Conservation (phyloP, 768 basidiomycete species). For the Exidia glandulosa region DNA sequence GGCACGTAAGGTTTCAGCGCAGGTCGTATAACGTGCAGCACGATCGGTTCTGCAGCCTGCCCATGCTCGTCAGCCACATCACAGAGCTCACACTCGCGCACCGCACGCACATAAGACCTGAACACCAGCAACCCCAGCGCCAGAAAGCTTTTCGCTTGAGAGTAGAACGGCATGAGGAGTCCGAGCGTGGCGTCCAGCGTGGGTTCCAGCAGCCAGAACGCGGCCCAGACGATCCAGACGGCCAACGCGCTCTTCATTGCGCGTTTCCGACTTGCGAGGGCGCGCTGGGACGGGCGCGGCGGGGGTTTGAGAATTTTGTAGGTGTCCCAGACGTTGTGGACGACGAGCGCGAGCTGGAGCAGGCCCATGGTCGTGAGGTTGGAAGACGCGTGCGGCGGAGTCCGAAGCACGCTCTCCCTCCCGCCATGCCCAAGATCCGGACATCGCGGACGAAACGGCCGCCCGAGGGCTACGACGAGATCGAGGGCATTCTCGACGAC, state of each 20-base stretch:
- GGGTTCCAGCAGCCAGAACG: slow-evolving; percentile 66
- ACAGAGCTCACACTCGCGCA: neutral
- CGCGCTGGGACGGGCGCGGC: slow-evolving; percentile 53
- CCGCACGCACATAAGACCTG: slow-evolving; percentile 50
- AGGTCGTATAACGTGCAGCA: slow-evolving; percentile 70
- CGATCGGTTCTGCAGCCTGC: slow-evolving; percentile 80
- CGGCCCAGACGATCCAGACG: slow-evolving; percentile 70
- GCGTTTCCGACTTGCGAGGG: slow-evolving; percentile 65
- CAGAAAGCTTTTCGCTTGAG: slow-evolving; percentile 64
- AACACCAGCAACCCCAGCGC: slow-evolving; percentile 68
- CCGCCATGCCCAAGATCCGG: slow-evolving; percentile 80
- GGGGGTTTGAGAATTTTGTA: slow-evolving; percentile 74
- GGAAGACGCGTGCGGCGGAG: neutral
- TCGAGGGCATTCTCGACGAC: slow-evolving; percentile 87
- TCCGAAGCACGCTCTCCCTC: neutral
- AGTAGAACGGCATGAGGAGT: slow-evolving; percentile 74
- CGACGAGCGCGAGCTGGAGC: slow-evolving; percentile 54
- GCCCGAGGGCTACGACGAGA: slow-evolving; percentile 93
- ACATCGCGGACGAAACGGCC: slow-evolving; percentile 89
- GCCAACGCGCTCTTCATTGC: slow-evolving; percentile 77
- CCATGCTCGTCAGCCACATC: neutral
- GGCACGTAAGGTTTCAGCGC: slow-evolving; percentile 61
- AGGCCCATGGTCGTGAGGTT: slow-evolving; percentile 53
- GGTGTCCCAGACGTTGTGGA: slow-evolving; percentile 72
- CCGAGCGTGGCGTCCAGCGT: slow-evolving; percentile 51